phyloP scores from a whole-genome alignment of 805 yeast genomes.

The Saturnispora quitensis region DNA sequence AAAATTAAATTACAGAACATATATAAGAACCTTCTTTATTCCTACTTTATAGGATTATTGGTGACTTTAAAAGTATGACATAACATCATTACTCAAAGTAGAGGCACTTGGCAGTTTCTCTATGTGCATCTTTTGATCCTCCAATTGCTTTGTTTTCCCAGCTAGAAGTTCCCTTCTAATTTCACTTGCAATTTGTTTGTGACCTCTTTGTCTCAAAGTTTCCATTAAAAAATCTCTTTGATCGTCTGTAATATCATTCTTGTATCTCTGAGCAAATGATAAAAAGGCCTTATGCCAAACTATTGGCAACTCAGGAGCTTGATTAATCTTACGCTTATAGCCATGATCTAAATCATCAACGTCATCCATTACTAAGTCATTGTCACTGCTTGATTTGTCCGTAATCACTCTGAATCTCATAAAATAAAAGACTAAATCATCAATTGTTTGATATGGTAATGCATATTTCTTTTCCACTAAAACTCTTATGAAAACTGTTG shows the following conservation, averaged over 20 bases:
- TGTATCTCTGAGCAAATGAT: conserved; percentile 91
- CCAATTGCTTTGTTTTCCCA: conserved; percentile 52
- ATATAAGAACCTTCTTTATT: background rate
- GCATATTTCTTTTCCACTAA: conserved; percentile 93
- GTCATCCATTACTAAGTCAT: conserved; percentile 17
- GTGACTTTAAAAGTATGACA: conserved; percentile 22
- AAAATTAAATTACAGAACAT: background rate
- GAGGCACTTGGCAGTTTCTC: conserved; percentile 8
- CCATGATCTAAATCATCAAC: conserved; percentile 25
- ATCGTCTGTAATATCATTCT: conserved; percentile 97
- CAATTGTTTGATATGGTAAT: conserved; percentile 91
- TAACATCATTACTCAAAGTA: conserved; percentile 24
- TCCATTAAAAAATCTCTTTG: conserved; percentile 92
- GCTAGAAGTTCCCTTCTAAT: conserved; percentile 88
- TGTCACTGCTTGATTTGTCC: conserved; percentile 19
- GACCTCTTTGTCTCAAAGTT: conserved; percentile 83
- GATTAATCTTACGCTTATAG: conserved; percentile 25
- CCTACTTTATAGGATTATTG: background rate
- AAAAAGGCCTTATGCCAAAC: conserved; percentile 97
- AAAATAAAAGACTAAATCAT: conserved; percentile 87
- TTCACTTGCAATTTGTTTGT: conserved; percentile 84
- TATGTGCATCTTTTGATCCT: conserved; percentile 8
- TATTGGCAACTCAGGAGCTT: conserved; percentile 66
- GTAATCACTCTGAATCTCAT: conserved; percentile 74
- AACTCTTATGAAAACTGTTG: conserved; percentile 82